phyloP scores from a whole-genome alignment of 2,329 filamentous ascomycete genomes.

The Xylaria sp. region DNA sequence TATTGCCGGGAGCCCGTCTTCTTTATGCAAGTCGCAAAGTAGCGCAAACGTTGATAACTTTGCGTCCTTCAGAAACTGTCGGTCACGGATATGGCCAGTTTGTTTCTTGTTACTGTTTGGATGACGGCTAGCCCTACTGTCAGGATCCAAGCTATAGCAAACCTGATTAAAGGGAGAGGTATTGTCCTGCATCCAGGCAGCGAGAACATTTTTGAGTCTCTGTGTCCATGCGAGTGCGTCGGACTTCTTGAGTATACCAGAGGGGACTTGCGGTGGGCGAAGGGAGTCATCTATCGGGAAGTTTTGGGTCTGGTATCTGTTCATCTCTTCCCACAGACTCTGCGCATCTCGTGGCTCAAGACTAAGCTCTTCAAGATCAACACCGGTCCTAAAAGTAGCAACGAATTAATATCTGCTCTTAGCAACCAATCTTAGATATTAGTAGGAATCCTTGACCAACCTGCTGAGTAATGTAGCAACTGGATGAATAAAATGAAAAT shows the following conservation, averaged over 20 bases:
- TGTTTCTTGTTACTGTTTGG: not conserved
- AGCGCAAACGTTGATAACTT: conserved; percentile 56
- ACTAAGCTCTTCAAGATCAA: conserved; percentile 72
- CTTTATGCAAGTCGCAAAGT: conserved; percentile 67
- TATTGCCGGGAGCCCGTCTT: conserved; percentile 75
- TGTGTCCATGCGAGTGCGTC: conserved; percentile 74
- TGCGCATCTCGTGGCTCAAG: conserved; percentile 78
- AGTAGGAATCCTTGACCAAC: conserved; percentile 41
- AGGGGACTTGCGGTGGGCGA: conserved; percentile 55
- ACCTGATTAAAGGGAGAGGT: conserved; percentile 56
- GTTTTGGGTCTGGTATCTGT: conserved; percentile 60
- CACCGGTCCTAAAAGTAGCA: conserved; percentile 56
- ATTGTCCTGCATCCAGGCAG: conserved; percentile 67
- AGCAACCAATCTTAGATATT: not conserved
- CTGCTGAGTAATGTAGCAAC: conserved; percentile 70
- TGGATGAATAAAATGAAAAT: conserved; percentile 73
- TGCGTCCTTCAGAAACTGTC: not conserved
- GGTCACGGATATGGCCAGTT: not conserved
- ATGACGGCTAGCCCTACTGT: not conserved
- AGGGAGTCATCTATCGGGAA: conserved; percentile 63
- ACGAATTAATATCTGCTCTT: conserved; percentile 4
- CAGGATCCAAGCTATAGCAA: conserved; percentile 51
- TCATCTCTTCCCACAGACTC: conserved; percentile 72
- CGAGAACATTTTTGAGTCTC: conserved; percentile 66
- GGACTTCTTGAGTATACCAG: conserved; percentile 68